Conservation (phyloP, 2,329 filamentous ascomycete species). For the Mycosphaerella sp. region DNA sequence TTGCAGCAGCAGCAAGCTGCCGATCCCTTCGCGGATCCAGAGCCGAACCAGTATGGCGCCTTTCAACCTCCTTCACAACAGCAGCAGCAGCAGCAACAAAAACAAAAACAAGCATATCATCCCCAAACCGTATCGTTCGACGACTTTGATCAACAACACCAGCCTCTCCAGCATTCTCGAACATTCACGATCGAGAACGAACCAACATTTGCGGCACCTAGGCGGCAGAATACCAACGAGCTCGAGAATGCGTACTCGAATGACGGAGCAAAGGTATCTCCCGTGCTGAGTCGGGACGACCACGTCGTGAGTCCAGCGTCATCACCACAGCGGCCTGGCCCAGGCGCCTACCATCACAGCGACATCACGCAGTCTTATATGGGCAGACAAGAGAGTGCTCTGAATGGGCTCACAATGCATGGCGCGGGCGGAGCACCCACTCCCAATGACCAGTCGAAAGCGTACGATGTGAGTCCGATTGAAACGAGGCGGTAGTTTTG, state of each 20-base stretch:
- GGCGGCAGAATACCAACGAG: conserved; percentile 22
- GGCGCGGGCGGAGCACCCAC: conserved; percentile 27
- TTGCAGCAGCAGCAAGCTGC: conserved; percentile 19
- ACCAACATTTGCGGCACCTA: conserved; percentile 15
- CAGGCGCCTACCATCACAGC: conserved; percentile 30
- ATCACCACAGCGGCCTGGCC: conserved; percentile 21
- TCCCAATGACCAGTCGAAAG: conserved; percentile 11
- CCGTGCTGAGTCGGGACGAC: conserved; percentile 12
- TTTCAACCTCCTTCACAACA: conserved; percentile 6
- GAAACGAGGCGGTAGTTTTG: conserved; percentile 13
- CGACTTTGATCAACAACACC: conserved; percentile 11
- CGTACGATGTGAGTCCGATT: conserved; percentile 19
- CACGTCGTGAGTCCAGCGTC: conserved; percentile 11
- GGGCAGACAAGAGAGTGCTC: conserved; percentile 40
- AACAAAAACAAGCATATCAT: conserved; percentile 10
- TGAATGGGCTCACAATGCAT: conserved; percentile 44
- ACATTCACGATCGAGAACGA: conserved; percentile 24
- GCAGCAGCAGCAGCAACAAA: conserved; percentile 14
- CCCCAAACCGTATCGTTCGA: conserved; percentile 24
- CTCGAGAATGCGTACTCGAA: conserved; percentile 26
- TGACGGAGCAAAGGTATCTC: conserved; percentile 16
- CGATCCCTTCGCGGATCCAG: conserved; percentile 42
- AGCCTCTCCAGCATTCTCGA: conserved; percentile 13
- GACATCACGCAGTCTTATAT: conserved; percentile 39
- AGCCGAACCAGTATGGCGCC: conserved; percentile 22